Conservation (phyloP, 805 yeast genomes). For the Torulaspora indica region DNA sequence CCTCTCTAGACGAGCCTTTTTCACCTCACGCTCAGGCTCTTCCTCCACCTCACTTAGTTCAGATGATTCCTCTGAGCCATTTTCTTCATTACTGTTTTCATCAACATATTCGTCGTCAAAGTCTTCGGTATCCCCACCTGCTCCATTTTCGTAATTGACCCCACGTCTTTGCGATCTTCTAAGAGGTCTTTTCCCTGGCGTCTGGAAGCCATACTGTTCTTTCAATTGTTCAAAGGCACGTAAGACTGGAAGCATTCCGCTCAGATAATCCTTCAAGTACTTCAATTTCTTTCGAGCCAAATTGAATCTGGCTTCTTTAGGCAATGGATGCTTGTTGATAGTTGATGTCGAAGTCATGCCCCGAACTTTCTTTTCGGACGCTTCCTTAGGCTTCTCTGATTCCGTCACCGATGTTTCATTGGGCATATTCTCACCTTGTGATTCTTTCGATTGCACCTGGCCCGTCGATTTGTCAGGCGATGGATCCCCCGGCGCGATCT, state of each 20-base stretch:
- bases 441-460: background rate
- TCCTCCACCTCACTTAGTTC: conserved; percentile 18
- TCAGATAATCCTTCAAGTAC: conserved; percentile 20
- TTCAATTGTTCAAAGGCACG: conserved; percentile 61
- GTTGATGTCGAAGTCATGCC: conserved; percentile 5
- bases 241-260: conserved; percentile 40
- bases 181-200: conserved; percentile 28
- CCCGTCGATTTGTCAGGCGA: background rate
- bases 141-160: conserved; percentile 19
- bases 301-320: conserved; percentile 25
- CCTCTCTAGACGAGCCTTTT: conserved; percentile 14
- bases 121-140: conserved; percentile 14
- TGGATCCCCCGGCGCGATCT: conserved; percentile 12
- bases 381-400: conserved; percentile 3
- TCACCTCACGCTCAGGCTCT: conserved; percentile 11
- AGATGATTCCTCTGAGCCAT: conserved; percentile 9
- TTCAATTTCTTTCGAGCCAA: conserved; percentile 23
- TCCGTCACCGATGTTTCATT: conserved; percentile 1
- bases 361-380: background rate
- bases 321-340: conserved; percentile 22
- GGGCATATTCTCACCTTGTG: background rate
- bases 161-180: conserved; percentile 29
- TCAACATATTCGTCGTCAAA: conserved; percentile 19
- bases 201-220: conserved; percentile 47
- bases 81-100: conserved; percentile 18